Conservation (phyloP, 2,329 filamentous ascomycete species). For the Colletotrichum godetiae region DNA sequence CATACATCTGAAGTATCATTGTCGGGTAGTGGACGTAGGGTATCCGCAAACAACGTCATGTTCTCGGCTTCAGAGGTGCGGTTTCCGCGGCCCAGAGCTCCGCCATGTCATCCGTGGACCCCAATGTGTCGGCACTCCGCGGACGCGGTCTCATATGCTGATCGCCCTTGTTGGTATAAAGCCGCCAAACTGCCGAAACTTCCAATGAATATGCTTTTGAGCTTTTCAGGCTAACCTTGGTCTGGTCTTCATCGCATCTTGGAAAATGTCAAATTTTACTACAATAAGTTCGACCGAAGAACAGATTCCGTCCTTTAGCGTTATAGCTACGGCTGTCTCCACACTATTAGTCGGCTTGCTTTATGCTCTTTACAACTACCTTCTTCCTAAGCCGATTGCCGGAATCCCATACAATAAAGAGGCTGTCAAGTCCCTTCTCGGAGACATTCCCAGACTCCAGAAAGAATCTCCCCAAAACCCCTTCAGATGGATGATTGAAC, state of each 20-base stretch:
- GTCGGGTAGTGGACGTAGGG: neutral
- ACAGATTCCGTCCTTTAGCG: neutral
- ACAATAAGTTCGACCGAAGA: neutral
- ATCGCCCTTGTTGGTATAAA: neutral
- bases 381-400: conserved; percentile 23
- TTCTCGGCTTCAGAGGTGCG: neutral
- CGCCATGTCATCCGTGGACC: neutral
- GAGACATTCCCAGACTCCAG: neutral
- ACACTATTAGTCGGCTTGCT: neutral
- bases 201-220: neutral
- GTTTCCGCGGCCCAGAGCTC: neutral
- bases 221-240: neutral
- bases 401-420: conserved; percentile 14
- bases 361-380: neutral
- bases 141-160: neutral
- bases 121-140: neutral
- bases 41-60: neutral
- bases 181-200: neutral
- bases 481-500: conserved; percentile 40
- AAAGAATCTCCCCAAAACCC: neutral
- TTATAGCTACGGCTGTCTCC: neutral
- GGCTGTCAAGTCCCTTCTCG: conserved; percentile 1
- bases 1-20: neutral
- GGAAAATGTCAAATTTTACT: neutral
- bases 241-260: neutral